These are phyloP conservation scores for Cladophialophora exuberans DNA, from an alignment of 2,329 filamentous ascomycete genomes.

Conservation along the genomic window DNA sequence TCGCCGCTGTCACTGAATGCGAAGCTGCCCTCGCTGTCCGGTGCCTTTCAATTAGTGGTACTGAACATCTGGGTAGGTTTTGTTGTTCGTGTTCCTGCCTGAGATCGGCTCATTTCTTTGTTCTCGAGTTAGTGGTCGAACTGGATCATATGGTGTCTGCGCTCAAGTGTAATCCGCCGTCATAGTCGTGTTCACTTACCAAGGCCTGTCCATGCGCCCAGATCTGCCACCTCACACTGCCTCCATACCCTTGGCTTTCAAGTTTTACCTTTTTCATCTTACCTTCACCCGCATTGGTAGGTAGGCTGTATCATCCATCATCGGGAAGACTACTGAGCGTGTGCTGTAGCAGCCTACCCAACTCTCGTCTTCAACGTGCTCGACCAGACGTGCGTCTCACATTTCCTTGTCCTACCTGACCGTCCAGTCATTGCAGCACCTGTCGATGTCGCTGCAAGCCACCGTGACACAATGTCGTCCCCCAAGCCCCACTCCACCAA, in stretches of 20 bases:
- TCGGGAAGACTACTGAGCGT: not conserved
- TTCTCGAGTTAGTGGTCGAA: too few relatives aligned
- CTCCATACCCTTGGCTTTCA: not conserved
- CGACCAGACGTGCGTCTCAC: constrained; percentile 11
- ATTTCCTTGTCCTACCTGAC: constrained; percentile 22
- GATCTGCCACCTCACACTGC: not conserved
- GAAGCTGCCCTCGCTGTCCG: not conserved
- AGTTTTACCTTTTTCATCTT: not conserved
- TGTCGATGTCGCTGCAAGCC: constrained; percentile 24
- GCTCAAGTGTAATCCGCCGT: too few relatives aligned
- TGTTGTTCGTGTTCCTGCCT: too few relatives aligned
- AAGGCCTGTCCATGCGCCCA: not conserved
- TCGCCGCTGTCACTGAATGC: constrained; percentile 24
- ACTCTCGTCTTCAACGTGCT: constrained; percentile 2
- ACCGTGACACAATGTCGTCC: constrained; percentile 28
- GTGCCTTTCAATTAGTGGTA: too few relatives aligned
- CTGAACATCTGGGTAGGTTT: too few relatives aligned
- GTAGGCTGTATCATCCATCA: not conserved
- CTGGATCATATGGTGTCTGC: too few relatives aligned
- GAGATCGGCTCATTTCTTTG: too few relatives aligned
- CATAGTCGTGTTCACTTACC: not conserved
- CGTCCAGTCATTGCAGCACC: constrained; percentile 17
- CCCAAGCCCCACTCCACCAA: constrained; percentile 3
- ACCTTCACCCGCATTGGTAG: too few relatives aligned
- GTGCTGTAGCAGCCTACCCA: too few relatives aligned